Evolutionary conservation across 805 yeast species (phyloP), one percentile per base, ranked within the genome.

Genomic region (Middelhovenomyces tepae): DNA sequence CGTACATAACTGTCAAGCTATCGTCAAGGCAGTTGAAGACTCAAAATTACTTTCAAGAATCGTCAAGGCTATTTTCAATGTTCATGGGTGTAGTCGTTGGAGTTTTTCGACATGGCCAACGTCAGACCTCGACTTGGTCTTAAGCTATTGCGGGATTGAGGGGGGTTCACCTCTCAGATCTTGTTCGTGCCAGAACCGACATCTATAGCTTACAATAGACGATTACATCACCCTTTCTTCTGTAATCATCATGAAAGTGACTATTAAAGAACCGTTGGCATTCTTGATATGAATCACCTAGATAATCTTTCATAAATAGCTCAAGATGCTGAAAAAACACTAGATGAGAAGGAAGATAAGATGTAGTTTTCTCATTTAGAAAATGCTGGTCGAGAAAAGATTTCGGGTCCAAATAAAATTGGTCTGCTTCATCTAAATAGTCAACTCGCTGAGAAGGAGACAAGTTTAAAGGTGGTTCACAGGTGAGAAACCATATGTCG

Each of bases 371-470:
- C 13, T 1, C 39, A 53, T 8, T 39, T 37, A 83, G 78, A 34
- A 78, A 71, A 39, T 75, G 65, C 1, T 46, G 40, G n/a, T 50
- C 44, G n/a, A 87, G 39, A 47, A 77, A 89, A n/a, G 33, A 36
- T 0, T 41, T 36, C 0, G 91, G 84, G 44, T 84, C 62, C 7
- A 69, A 76, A 52, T 82, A 91, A 43, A 91, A 79, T 33, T 59
- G 59, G 51, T 91, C 97, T 28, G 95, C 84, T 53, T 87, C 95
- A 52, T 89, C 98, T 57, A 70, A 62, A 50, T 91, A 91, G 0
- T 41, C 26, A 0, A 43, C 43, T 2, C 79, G 44, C 27, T 65
- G 62, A 2, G 32, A 45, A 2, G 30, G 32, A 1, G 50, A 23
- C 14, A 45, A 20, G 5, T 67, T 68, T 13, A 75, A 52, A 1